Conservation (phyloP, 805 yeast genomes). For the Metschnikowia reukaufii region DNA sequence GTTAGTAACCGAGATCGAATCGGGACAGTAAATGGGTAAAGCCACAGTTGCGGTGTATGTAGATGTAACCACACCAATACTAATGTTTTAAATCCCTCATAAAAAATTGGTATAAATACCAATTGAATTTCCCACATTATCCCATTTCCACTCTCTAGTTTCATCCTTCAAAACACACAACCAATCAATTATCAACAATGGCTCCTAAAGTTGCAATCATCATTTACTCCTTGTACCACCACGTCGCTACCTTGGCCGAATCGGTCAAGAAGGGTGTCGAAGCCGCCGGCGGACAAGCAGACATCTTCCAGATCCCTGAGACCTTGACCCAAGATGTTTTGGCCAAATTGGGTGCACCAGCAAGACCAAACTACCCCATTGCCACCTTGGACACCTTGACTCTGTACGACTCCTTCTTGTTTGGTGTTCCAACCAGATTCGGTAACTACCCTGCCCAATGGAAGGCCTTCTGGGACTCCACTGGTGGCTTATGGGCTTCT, state of each 20-base stretch:
- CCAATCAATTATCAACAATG: conserved; percentile 13
- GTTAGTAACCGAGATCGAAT: too few relatives aligned
- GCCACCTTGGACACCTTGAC: conserved; percentile 22
- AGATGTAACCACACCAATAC: not conserved
- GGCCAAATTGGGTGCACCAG: conserved; percentile 21
- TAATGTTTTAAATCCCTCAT: not conserved
- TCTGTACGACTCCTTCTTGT: conserved; percentile 22
- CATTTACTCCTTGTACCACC: conserved; percentile 81
- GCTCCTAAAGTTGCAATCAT: conserved; percentile 63
- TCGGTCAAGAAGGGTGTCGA: conserved; percentile 68
- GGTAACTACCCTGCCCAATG: conserved; percentile 24
- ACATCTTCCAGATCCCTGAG: conserved; percentile 22
- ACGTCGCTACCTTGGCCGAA: conserved; percentile 67
- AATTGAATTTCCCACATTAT: not conserved
- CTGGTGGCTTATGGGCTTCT: conserved; percentile 22
- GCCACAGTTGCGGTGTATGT: not conserved
- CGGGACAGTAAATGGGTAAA: too few relatives aligned
- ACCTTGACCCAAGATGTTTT: conserved; percentile 23
- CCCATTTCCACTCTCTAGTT: not conserved
- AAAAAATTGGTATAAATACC: not conserved
- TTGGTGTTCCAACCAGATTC: conserved; percentile 23
- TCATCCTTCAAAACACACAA: not conserved
- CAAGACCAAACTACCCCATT: conserved; percentile 22
- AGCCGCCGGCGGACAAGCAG: conserved; percentile 56
- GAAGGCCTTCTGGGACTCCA: conserved; percentile 23